Conservation (phyloP, 2,329 filamentous ascomycete species). For the Ascochyta pisi region DNA sequence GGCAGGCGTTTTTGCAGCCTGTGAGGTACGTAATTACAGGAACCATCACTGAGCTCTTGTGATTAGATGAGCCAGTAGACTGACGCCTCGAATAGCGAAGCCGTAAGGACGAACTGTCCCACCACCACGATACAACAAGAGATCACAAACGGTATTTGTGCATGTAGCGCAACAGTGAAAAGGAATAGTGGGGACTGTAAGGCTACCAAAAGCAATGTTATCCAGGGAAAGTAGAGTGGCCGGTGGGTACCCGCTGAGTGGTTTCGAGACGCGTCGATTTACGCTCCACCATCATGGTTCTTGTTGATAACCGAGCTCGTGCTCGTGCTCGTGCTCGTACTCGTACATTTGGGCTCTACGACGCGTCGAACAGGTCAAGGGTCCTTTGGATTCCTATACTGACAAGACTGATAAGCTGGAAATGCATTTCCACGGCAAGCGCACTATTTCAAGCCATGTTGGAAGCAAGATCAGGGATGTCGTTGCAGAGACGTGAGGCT, state of each 20-base stretch:
- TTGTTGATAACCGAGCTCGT: slow-evolving; percentile 10
- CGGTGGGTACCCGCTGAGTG: not conserved
- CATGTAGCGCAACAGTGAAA: not conserved
- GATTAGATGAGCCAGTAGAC: too few relatives aligned
- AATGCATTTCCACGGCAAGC: not conserved
- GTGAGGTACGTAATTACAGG: too few relatives aligned
- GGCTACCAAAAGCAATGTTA: not conserved
- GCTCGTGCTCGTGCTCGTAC: slow-evolving; percentile 12
- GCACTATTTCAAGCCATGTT: not conserved
- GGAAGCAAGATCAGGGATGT: not conserved
- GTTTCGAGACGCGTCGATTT: slow-evolving; percentile 13
- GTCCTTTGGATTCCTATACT: not conserved
- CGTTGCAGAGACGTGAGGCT: slow-evolving; percentile 8
- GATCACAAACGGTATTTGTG: too few relatives aligned
- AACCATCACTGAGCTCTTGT: too few relatives aligned
- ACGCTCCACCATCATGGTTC: slow-evolving; percentile 11
- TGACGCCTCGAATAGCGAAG: not conserved
- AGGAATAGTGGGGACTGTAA: not conserved
- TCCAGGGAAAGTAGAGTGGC: not conserved
- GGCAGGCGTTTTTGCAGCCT: too few relatives aligned
- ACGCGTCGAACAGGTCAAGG: slow-evolving; percentile 3
- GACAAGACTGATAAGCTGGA: too few relatives aligned
- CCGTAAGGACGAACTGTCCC: not conserved
- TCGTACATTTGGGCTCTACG: not conserved
- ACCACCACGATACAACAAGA: too few relatives aligned